Percentiles rank a stretch among this genome's conserved stretches.
These are phyloP conservation scores for Botrytis aclada DNA, from an alignment of 2,329 filamentous ascomycete genomes.

Conservation along the genomic window DNA sequence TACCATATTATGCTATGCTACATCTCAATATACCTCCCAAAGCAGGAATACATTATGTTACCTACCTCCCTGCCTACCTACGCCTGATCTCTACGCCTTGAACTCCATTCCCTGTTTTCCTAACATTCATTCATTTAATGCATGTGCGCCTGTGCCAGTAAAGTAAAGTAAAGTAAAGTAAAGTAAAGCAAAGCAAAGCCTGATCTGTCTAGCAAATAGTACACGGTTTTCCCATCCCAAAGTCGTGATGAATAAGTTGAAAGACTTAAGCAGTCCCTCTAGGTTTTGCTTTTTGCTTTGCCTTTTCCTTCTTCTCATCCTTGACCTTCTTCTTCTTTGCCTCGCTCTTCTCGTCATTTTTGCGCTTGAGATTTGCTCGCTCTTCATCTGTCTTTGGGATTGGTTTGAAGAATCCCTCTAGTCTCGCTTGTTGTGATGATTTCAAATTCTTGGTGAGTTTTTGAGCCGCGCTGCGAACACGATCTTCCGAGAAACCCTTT, in stretches of 20 bases:
- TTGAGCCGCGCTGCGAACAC: slow-evolving; percentile 75
- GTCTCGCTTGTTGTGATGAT: slow-evolving; percentile 80
- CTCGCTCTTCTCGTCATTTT: slow-evolving; percentile 87
- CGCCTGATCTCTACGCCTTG: no score
- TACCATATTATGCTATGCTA: not conserved
- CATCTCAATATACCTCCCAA: not conserved
- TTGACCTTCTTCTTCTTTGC: slow-evolving; percentile 95
- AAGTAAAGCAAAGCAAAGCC: not conserved
- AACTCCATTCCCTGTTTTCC: not conserved
- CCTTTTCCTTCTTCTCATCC: slow-evolving; percentile 93
- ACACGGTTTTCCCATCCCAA: not conserved
- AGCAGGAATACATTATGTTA: not conserved
- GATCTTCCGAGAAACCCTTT: slow-evolving; percentile 95
- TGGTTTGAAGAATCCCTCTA: slow-evolving; percentile 97
- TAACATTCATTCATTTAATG: not conserved
- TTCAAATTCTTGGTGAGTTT: slow-evolving; percentile 88
- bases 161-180: no score
- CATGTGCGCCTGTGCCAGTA: not conserved
- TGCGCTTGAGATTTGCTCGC: slow-evolving; percentile 82
- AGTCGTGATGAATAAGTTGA: no score
- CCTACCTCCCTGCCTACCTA: not conserved
- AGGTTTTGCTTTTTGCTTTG: slow-evolving; percentile 83
- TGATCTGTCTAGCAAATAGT: not conserved
- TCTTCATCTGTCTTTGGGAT: slow-evolving; percentile 84
- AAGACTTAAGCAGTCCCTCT: slow-evolving; percentile 42